Conservation (phyloP, 139 green algal species). For the Chlorella ohadii region DNA sequence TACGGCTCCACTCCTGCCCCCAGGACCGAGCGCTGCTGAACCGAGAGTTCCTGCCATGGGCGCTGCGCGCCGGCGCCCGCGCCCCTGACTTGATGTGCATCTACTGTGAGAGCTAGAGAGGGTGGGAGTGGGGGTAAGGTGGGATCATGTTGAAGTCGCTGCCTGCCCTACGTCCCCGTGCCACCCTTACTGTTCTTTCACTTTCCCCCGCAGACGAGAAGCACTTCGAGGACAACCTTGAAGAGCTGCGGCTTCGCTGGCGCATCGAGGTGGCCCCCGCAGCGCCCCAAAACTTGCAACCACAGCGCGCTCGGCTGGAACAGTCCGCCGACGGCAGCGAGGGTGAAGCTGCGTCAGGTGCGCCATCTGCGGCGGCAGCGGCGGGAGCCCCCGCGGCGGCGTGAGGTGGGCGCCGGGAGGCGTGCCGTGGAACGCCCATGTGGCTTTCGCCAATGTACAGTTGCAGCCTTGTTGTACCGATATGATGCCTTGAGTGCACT, state of each 20-base stretch:
- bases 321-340: not conserved
- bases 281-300: constrained; percentile 37
- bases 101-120: no score
- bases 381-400: not conserved
- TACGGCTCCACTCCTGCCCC: no score
- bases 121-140: no score
- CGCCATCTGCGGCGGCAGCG: not conserved
- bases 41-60: constrained; percentile 82
- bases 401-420: not conserved
- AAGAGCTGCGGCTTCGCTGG: constrained; percentile 69
- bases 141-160: no score
- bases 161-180: no score
- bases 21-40: constrained; percentile 68
- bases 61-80: constrained; percentile 75
- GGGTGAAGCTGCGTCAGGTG: no score
- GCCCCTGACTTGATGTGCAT: constrained; percentile 88
- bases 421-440: not conserved
- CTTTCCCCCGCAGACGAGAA: constrained; percentile 85
- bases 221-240: constrained; percentile 61
- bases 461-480: not conserved
- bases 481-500: no score
- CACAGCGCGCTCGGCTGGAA: not conserved
- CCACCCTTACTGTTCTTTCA: no score
- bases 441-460: not conserved
- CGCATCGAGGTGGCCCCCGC: constrained; percentile 75